Percentiles rank a stretch among this genome's conserved stretches.
Conservation (phyloP, 441 rosid species). For the Pelargonium myrrhifolium region DNA sequence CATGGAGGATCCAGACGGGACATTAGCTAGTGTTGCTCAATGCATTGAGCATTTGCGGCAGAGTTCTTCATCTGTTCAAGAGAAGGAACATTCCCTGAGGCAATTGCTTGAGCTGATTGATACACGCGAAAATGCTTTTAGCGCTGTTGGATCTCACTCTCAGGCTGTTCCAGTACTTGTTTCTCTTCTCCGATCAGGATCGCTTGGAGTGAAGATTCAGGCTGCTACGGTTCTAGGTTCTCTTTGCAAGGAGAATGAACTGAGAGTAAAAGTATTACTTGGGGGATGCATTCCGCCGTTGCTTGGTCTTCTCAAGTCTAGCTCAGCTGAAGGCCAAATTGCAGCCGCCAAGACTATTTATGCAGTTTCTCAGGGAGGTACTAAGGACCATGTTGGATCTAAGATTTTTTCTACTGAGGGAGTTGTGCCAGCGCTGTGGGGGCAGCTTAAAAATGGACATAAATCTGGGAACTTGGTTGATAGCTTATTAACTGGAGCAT, state of each 20-base stretch:
- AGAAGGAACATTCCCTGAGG: slow-evolving; percentile 82
- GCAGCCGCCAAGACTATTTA: slow-evolving; percentile 95
- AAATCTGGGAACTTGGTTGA: slow-evolving; percentile 80
- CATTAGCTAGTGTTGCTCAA: slow-evolving; percentile 98
- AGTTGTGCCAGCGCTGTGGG: slow-evolving; percentile 97
- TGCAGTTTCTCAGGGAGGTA: slow-evolving; percentile 97
- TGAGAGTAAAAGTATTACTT: slow-evolving; percentile 93
- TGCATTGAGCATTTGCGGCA: slow-evolving; percentile 98
- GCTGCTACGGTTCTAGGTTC: slow-evolving; percentile 97
- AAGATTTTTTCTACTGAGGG: slow-evolving; percentile 99
- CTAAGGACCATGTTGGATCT: slow-evolving; percentile 95
- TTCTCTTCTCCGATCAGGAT: slow-evolving; percentile 98
- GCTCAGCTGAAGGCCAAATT: slow-evolving; percentile 93
- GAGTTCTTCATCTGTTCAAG: slow-evolving; percentile 81
- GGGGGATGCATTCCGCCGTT: slow-evolving; percentile 99
- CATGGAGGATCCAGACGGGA: slow-evolving; percentile 99
- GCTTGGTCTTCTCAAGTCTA: slow-evolving; percentile 98
- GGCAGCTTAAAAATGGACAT: slow-evolving; percentile 64
- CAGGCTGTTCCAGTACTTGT: slow-evolving; percentile 99
- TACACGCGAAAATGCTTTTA: slow-evolving; percentile 91
- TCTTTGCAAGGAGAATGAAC: slow-evolving; percentile 97
- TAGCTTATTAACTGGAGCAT: slow-evolving; percentile 88
- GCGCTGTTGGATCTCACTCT: slow-evolving; percentile 99
- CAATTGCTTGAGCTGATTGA: slow-evolving; percentile 93
- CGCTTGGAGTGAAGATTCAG: slow-evolving; percentile 90